These are phyloP conservation scores for Thielaviopsis euricoi DNA, from an alignment of 2,329 filamentous ascomycete species.

Conservation along the genomic window DNA sequence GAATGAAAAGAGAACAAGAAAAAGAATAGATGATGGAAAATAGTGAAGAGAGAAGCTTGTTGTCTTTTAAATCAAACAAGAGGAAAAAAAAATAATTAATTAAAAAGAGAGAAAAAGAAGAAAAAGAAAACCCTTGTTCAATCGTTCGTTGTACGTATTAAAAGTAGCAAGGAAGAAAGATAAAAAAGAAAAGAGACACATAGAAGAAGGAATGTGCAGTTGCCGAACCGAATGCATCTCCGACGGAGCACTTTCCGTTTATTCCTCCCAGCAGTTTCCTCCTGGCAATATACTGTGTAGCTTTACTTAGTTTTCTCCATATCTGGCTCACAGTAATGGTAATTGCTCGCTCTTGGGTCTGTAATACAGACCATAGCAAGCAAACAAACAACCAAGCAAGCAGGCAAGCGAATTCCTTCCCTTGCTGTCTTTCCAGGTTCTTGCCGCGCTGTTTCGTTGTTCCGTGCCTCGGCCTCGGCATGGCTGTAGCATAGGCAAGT, in stretches of 20 bases:
- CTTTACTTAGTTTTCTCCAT: too few species aligned
- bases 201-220: neutral
- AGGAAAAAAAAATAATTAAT: too few species aligned
- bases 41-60: neutral
- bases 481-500: too few species aligned
- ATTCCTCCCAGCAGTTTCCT: neutral
- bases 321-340: too few species aligned
- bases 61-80: neutral
- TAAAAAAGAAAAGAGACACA: neutral
- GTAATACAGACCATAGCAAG: too few species aligned
- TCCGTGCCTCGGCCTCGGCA: neutral
- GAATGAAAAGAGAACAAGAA: neutral
- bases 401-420: too few species aligned
- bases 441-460: neutral
- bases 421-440: neutral
- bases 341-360: too few species aligned
- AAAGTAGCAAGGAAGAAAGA: neutral
- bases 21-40: neutral
- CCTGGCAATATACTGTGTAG: neutral
- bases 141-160: neutral
- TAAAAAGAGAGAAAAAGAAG: neutral
- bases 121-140: neutral
- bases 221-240: neutral
- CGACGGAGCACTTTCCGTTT: neutral
- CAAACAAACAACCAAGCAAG: too few species aligned